These are phyloP conservation scores for Neoascochyta sp. DNA, from an alignment of 2,329 filamentous ascomycete genomes.

Conservation along the genomic window DNA sequence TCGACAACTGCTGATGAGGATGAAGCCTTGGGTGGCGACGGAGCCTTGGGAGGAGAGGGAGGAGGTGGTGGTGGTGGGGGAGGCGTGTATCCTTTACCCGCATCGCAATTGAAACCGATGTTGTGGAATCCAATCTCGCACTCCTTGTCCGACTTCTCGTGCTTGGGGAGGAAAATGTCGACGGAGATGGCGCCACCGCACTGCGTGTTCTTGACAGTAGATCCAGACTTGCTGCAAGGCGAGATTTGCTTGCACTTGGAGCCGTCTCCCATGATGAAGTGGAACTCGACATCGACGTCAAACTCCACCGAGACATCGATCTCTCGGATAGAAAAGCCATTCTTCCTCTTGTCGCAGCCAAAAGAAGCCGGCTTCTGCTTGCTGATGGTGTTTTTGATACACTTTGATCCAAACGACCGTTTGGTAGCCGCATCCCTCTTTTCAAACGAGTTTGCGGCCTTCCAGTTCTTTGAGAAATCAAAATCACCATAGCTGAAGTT, in stretches of 20 bases:
- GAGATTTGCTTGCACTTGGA: slow-evolving; percentile 73
- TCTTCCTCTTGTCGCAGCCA: slow-evolving; percentile 55
- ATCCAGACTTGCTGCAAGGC: slow-evolving; percentile 48
- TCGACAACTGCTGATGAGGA: slow-evolving; percentile 8
- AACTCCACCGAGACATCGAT: slow-evolving; percentile 71
- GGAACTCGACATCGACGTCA: slow-evolving; percentile 76
- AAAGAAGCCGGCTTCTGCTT: slow-evolving; percentile 58
- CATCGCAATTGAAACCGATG: slow-evolving; percentile 70
- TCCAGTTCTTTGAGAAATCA: slow-evolving; percentile 60
- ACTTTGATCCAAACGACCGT: slow-evolving; percentile 43
- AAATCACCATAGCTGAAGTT: slow-evolving; percentile 70
- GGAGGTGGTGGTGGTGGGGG: too few relatives aligned
- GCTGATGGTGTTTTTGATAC: slow-evolving; percentile 44
- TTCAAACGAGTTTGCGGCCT: slow-evolving; percentile 59
- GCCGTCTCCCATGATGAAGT: slow-evolving; percentile 82
- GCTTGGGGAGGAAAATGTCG: slow-evolving; percentile 58
- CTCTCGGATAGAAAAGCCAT: slow-evolving; percentile 69
- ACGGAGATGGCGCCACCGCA: slow-evolving; percentile 88
- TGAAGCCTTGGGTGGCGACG: too few relatives aligned
- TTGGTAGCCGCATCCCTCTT: slow-evolving; percentile 57
- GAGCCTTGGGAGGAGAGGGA: slow-evolving; percentile 13
- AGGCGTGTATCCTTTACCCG: slow-evolving; percentile 20
- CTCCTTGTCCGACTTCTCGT: slow-evolving; percentile 46
- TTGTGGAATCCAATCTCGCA: slow-evolving; percentile 72
- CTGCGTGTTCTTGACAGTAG: slow-evolving; percentile 74